Evolutionary conservation across 2,329 filamentous ascomycete species (phyloP), one percentile per base, ranked within the genome.

Genomic region (Thermomyces lanuginosus): DNA sequence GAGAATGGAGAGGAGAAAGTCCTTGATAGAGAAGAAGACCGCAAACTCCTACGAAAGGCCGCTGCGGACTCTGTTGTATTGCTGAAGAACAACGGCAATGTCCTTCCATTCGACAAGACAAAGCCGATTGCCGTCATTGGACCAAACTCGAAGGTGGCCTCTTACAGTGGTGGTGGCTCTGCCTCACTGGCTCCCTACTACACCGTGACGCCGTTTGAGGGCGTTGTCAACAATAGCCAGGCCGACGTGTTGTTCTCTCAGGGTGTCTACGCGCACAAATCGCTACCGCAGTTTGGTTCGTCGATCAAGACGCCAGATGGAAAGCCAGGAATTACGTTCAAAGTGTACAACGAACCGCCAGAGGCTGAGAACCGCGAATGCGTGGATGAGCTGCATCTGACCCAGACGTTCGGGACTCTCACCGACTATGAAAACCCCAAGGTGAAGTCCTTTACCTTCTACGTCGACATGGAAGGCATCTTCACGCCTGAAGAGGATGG

Each of bases 1-100:
- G 66, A 72, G 41, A 53, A 61, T 11, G 67, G 63, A 0, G 55
- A 60, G 0, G 69, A 74, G 44, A 55, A 50, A 25, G 60, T 55
- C 0, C 54, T 61, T 5, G 58, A 81, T 41, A 75, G 66, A 0
- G 60, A 65, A 0, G 65, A 76, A 44, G 71, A 70, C 19, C 64
- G 72, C 4, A 64, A 61, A 9, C 56, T 82, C 23, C 63, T 81
- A 12, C 64, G 78, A 10, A 61, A 64, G 28, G 61, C 77, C 13
- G 75, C 73, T 10, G 66, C 70, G 4, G 74, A 82, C 43, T 71
- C 71, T 3, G 71, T 80, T 6, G 76, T 82, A 1, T 58, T 84
- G 8, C 55, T 83, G 25, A 81, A 82, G 53, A 84, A 84, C 37
- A 64, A 79, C 8, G 63, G 64, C 19, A 57, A 56, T 8, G 46